Evolutionary conservation across 202 grass and related monocot genomes (phyloP), one percentile per base, ranked within the genome.

Genomic region (Schoenoplectus triqueter): DNA sequence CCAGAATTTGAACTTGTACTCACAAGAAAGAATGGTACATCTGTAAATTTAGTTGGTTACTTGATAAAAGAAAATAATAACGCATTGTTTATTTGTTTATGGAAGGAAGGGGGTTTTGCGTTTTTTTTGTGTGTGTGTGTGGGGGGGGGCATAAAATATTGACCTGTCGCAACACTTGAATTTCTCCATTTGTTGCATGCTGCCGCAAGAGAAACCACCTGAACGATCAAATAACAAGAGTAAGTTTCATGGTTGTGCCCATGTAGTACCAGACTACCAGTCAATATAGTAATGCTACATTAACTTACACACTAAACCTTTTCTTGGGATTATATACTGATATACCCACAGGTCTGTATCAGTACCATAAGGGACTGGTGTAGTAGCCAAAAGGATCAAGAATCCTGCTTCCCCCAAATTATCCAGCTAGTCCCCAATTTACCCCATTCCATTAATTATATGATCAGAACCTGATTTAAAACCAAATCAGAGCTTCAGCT

Each of bases 161-260:
- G 66, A 98, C 95, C 95, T 92, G 88, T 83, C 86, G 95, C 95
- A 73, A 86, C 73, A 86, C 82, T 95, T 89, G 78, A 88, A 82
- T 67, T 71, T 10, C 93, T 88, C 95, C 93, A 98, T 40, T 91
- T 82, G 80, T 69, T 80, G 68, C 89, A 84, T 84, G 90, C 86
- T 40, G 41, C 67, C 10, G 66, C 84, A 70, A 98, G 81, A 3
- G 91, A 98, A 89, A 69, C 46, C 47, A 45, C 88, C 95, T 98
- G 86, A 64, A 82, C 42, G 8, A 85, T 60, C 9, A 91, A 77
- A 80, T 73, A 13, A 15, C 31, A 31, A 79, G 39, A 61, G 39
- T 79, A 61, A 45, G 39, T 79, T 61, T 7, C 31, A 31, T 31
- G 31, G 31, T 31, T 31, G 31, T 31, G 31, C 31, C 31, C 19